Conservation (phyloP, 768 basidiomycete genomes). For the Mycena venus region DNA sequence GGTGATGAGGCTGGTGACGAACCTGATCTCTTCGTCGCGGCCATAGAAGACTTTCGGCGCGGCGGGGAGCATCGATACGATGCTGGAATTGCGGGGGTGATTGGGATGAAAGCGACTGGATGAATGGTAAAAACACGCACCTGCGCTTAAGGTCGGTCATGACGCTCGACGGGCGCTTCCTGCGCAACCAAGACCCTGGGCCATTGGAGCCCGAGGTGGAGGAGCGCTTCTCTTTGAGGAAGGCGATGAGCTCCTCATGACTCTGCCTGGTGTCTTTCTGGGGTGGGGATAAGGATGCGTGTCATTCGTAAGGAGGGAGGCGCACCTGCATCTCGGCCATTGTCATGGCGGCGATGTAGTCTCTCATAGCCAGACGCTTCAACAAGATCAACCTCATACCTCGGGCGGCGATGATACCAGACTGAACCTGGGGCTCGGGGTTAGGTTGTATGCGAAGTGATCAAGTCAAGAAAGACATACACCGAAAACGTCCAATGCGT, state of each 20-base stretch:
- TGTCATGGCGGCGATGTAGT: conserved; percentile 20
- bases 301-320: not conserved
- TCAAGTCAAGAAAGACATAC: not conserved
- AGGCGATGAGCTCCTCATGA: conserved; percentile 29
- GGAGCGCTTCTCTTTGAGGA: conserved; percentile 26
- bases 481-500: conserved; percentile 27
- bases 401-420: conserved; percentile 17
- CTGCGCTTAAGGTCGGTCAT: not conserved
- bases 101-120: not conserved
- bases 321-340: conserved; percentile 29
- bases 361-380: too few relatives aligned
- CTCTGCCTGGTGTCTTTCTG: conserved; percentile 25
- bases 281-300: not conserved
- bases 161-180: conserved; percentile 13
- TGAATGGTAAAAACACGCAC: not conserved
- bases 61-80: conserved; percentile 21
- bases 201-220: not conserved
- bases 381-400: too few relatives aligned
- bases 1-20: conserved; percentile 9
- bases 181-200: not conserved
- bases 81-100: not conserved
- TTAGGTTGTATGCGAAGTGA: not conserved
- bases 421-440: not conserved
- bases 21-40: conserved; percentile 21
- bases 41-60: conserved; percentile 28